These are phyloP conservation scores for Lactarius sp. DNA, from an alignment of 768 basidiomycete genomes.

Conservation along the genomic window DNA sequence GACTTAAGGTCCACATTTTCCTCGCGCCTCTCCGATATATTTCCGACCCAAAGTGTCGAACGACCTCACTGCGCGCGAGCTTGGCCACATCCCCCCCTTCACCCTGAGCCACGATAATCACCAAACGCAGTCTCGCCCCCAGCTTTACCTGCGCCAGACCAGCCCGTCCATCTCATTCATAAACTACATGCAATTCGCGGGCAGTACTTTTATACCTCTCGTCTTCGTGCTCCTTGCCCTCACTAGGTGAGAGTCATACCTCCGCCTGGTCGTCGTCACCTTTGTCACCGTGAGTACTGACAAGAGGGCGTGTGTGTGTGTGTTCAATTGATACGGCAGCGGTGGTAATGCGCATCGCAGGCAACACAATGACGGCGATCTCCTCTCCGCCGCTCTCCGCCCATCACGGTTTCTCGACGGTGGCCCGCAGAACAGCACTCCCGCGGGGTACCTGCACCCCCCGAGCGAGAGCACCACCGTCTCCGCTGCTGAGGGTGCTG, in stretches of 20 bases:
- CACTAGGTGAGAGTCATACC: constrained; percentile 1
- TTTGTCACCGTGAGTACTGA: neutral
- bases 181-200: constrained; percentile 13
- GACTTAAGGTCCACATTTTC: constrained; percentile 1
- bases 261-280: neutral
- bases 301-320: neutral
- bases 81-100: neutral
- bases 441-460: neutral
- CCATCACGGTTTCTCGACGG: neutral
- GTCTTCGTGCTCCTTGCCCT: constrained; percentile 2
- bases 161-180: neutral
- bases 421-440: neutral
- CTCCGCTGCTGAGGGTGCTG: neutral
- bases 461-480: neutral
- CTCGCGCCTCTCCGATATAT: neutral
- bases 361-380: neutral
- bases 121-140: neutral
- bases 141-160: neutral
- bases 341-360: neutral
- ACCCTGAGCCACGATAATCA: neutral
- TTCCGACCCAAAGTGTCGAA: neutral
- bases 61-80: neutral
- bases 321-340: neutral
- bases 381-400: neutral
- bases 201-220: neutral